Percentiles rank a stretch among this genome's conserved stretches.
Conservation (phyloP, 768 basidiomycete genomes). For the Hebeloma cylindrosporum region DNA sequence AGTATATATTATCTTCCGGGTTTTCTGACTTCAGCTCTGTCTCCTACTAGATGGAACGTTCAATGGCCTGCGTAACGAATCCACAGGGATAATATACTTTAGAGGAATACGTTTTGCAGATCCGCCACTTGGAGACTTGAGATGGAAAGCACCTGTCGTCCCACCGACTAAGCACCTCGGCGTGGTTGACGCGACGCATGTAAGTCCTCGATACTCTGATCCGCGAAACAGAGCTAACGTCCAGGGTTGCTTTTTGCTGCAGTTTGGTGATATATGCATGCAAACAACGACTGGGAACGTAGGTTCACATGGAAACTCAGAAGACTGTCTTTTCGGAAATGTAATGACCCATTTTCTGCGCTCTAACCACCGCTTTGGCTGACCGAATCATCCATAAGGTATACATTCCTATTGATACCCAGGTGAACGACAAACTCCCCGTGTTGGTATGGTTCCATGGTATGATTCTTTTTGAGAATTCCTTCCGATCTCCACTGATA, state of each 20-base stretch:
- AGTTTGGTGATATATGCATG: conserved; percentile 40
- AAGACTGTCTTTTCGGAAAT: conserved; percentile 47
- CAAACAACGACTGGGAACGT: conserved; percentile 29
- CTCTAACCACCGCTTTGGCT: too few species aligned
- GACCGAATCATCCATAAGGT: conserved; percentile 28
- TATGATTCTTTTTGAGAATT: conserved; percentile 12
- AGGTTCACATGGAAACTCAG: conserved; percentile 31
- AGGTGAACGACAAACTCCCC: conserved; percentile 26
- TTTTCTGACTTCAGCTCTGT: not conserved
- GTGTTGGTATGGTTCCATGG: conserved; percentile 47
- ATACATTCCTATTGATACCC: conserved; percentile 31
- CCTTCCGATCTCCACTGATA: not conserved
- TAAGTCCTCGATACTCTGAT: conserved; percentile 10
- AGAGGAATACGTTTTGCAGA: conserved; percentile 44
- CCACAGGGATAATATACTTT: conserved; percentile 36
- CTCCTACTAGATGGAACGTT: conserved; percentile 37
- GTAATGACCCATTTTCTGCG: too few species aligned
- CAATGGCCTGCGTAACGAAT: conserved; percentile 29
- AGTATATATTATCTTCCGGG: not conserved
- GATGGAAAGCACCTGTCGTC: conserved; percentile 40
- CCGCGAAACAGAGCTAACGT: not conserved
- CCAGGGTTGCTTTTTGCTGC: not conserved
- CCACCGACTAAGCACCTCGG: conserved; percentile 39
- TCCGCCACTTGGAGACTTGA: conserved; percentile 39
- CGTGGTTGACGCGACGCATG: conserved; percentile 36